Conservation (phyloP, 129 eudicot genomes). For the Mikania micrantha region DNA sequence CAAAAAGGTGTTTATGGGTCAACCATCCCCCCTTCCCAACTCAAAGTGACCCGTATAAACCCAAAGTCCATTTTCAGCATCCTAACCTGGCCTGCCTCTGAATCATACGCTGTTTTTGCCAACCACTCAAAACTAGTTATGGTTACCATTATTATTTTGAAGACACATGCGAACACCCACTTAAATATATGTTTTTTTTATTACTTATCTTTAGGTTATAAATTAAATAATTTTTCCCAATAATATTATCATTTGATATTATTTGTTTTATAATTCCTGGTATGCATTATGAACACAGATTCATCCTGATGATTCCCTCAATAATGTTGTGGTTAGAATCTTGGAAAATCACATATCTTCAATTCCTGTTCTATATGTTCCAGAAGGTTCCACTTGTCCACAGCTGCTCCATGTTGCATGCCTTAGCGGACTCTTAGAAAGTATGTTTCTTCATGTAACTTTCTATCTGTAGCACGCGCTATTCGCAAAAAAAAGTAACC, state of each 20-base stretch:
- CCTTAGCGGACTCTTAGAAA: constrained; percentile 57
- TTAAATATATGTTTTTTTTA: not conserved
- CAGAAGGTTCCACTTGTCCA: constrained; percentile 43
- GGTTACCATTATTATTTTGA: too few relatives aligned
- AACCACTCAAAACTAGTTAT: too few relatives aligned
- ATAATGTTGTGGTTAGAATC: constrained; percentile 40
- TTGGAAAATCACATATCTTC: constrained; percentile 50
- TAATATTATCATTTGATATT: not conserved
- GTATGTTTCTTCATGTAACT: constrained; percentile 22
- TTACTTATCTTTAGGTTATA: not conserved
- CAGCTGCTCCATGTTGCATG: constrained; percentile 58
- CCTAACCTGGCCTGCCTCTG: not conserved
- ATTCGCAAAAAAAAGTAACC: not conserved
- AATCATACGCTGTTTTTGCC: not conserved
- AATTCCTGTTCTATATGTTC: constrained; percentile 44
- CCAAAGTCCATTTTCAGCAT: not conserved
- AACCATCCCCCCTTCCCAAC: not conserved
- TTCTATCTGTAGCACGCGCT: not conserved
- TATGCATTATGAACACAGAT: constrained; percentile 31
- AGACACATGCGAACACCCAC: not conserved
- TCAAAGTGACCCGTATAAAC: not conserved
- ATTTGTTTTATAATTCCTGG: not conserved
- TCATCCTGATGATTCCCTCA: constrained; percentile 70
- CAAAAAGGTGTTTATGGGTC: not conserved
- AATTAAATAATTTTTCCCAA: not conserved